Evolutionary conservation across 768 basidiomycete genomes (phyloP).

Genomic region (Gelatoporia subvermispora): DNA sequence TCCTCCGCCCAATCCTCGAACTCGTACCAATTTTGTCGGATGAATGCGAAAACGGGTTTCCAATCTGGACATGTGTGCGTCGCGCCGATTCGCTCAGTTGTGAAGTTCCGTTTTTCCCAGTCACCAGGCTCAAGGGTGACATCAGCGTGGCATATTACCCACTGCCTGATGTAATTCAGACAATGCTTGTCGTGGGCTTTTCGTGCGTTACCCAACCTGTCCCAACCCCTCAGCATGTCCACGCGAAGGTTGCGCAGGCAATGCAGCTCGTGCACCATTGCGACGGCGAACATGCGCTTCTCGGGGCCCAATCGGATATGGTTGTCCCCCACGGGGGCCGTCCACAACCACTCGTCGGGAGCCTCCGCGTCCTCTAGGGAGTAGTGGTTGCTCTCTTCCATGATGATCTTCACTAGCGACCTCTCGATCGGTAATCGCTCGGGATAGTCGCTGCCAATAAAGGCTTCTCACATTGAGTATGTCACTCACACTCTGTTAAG

Average conservation of each 20-base stretch:
- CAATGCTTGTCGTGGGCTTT: constrained; percentile 27
- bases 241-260: constrained; percentile 26
- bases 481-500: too few species aligned
- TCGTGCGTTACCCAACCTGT: constrained; percentile 2
- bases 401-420: constrained; percentile 13
- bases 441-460: constrained; percentile 27
- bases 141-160: constrained; percentile 27
- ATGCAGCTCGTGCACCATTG: constrained; percentile 32
- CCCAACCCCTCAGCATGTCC: constrained; percentile 14
- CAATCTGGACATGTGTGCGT: constrained; percentile 25
- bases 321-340: constrained; percentile 23
- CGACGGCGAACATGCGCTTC: constrained; percentile 28
- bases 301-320: constrained; percentile 25
- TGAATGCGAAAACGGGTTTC: constrained; percentile 21
- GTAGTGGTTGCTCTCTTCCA: constrained; percentile 30
- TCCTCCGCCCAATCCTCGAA: constrained; percentile 10
- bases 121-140: constrained; percentile 26
- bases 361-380: constrained; percentile 20
- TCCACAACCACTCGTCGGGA: constrained; percentile 24
- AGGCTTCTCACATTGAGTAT: constrained; percentile 15
- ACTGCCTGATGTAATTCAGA: constrained; percentile 28
- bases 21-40: constrained; percentile 13
- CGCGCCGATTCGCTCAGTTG: constrained; percentile 13
- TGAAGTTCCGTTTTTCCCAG: constrained; percentile 12
- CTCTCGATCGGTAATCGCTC: constrained; percentile 14